Evolutionary conservation across 768 basidiomycete species (phyloP).

Genomic region (Naganishia vaughanmartiniae): DNA sequence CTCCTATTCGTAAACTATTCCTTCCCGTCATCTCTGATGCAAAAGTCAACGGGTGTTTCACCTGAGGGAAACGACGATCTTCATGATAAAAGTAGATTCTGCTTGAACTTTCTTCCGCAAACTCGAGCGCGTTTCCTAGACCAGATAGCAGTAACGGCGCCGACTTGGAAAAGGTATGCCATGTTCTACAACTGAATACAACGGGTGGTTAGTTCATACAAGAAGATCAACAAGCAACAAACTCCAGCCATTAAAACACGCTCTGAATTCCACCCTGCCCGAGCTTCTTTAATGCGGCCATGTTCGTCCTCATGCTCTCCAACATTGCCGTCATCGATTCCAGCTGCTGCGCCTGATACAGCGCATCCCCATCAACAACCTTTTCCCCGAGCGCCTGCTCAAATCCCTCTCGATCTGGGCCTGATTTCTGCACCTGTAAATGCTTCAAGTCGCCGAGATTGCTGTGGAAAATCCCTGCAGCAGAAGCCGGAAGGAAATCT

Average conservation of each 20-base stretch:
- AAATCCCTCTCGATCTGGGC: slow-evolving; percentile 35
- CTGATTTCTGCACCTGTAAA: slow-evolving; percentile 11
- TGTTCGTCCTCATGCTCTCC: slow-evolving; percentile 16
- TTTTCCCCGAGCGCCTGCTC: slow-evolving; percentile 38
- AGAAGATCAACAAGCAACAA: neutral
- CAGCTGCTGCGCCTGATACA: slow-evolving; percentile 40
- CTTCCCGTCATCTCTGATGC: neutral
- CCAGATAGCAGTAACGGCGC: neutral
- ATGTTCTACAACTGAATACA: neutral
- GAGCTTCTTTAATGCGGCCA: neutral
- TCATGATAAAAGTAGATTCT: neutral
- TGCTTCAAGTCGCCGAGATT: slow-evolving; percentile 39
- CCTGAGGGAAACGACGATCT: neutral
- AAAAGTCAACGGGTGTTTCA: neutral
- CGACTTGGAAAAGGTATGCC: neutral
- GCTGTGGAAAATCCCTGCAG: slow-evolving; percentile 47
- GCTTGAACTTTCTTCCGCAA: neutral
- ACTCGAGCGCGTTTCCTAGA: neutral
- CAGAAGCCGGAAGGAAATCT: slow-evolving; percentile 49
- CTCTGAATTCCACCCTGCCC: slow-evolving; percentile 5
- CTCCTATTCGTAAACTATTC: neutral
- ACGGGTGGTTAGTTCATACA: neutral
- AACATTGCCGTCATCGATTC: slow-evolving; percentile 19
- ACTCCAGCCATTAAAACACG: neutral
- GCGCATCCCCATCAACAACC: slow-evolving; percentile 39